A percentile compares a stretch with the other conserved stretches of the same genome.
phyloP scores from a whole-genome alignment of 2,329 filamentous ascomycete genomes.

The Hypomyces rosellus region DNA sequence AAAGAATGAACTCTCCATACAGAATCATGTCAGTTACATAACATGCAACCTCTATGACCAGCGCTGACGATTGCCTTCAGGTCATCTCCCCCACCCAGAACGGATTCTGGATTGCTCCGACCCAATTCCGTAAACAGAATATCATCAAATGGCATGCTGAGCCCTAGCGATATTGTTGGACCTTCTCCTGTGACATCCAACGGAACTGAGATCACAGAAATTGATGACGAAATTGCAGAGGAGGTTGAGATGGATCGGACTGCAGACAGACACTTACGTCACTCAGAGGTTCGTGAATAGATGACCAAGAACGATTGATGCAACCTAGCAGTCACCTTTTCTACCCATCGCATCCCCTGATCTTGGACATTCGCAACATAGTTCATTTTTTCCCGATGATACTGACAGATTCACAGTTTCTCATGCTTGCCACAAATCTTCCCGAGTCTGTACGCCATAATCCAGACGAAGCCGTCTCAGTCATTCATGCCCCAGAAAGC shows the following conservation, averaged over 20 bases:
- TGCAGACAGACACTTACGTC: conserved; percentile 14
- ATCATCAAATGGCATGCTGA: conserved; percentile 48
- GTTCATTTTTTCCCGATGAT: not conserved
- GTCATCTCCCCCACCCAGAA: conserved; percentile 29
- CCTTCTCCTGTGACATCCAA: conserved; percentile 82
- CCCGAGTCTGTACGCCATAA: conserved; percentile 52
- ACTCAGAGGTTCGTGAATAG: conserved; percentile 25
- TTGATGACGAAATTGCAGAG: conserved; percentile 69
- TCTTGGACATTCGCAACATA: no score
- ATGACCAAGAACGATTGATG: not conserved
- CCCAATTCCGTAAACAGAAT: conserved; percentile 44
- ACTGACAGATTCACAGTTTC: conserved; percentile 31
- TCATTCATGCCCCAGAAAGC: conserved; percentile 82
- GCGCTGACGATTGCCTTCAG: conserved; percentile 16
- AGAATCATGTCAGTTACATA: conserved; percentile 42
- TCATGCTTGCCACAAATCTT: conserved; percentile 51
- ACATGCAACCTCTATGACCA: not conserved
- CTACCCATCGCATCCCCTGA: no score
- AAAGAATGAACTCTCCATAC: conserved; percentile 42
- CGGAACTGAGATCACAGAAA: conserved; percentile 75
- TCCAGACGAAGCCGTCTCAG: conserved; percentile 76
- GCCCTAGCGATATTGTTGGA: conserved; percentile 65
- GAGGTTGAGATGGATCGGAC: conserved; percentile 39
- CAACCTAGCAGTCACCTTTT: no score
- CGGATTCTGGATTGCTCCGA: conserved; percentile 44